Evolutionary conservation across 2,329 filamentous ascomycete genomes (phyloP), one percentile per base, ranked within the genome.

Genomic region (Pyricularia sp.): DNA sequence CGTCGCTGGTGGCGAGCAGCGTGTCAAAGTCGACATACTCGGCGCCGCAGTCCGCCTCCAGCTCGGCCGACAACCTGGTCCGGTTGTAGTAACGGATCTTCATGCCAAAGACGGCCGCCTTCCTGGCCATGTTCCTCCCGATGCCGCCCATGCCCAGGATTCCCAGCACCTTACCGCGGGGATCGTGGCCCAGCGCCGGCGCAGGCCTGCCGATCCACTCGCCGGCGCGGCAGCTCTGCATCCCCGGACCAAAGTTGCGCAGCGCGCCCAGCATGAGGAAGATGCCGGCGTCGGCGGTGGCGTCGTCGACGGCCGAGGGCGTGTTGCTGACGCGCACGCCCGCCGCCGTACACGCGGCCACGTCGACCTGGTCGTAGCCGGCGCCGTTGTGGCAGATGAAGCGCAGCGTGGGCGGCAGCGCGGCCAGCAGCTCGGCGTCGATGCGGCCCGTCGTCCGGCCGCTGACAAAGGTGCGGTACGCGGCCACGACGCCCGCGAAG

Each of bases 71-170:
- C 71, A 86, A 84, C 71, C 84, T 80, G 64, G 81, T 76, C 0
- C 90, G 77, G 75, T 92, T 89, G 74, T 85, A 81, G 74, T 91
- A 92, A 69, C 83, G 78, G 50, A 93, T 84, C 58, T 82, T 78
- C 90, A 93, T 92, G 59, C 85, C 88, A 72, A 92, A 23, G 0
- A 85, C 86, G 4, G 25, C 42, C 72, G 63, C 74, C 72, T 89
- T 90, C 66, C 83, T 84, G 65, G 88, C 90, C 30, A 92, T 83
- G 55, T 81, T 81, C 71, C 84, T 84, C 2, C 88, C 87, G 70
- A 90, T 88, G 70, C 88, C 87, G 4, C 90, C 90, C 2, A 93
- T 82, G 0, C 90, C 90, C 31, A 93, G 84, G 36, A 93, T 83
- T 0, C 89, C 90, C 0, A 93, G 81, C 0, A 80, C 79, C 67